Evolutionary conservation across 257 asterid species (phyloP).

Genomic region (Oldenlandia corymbosa): DNA sequence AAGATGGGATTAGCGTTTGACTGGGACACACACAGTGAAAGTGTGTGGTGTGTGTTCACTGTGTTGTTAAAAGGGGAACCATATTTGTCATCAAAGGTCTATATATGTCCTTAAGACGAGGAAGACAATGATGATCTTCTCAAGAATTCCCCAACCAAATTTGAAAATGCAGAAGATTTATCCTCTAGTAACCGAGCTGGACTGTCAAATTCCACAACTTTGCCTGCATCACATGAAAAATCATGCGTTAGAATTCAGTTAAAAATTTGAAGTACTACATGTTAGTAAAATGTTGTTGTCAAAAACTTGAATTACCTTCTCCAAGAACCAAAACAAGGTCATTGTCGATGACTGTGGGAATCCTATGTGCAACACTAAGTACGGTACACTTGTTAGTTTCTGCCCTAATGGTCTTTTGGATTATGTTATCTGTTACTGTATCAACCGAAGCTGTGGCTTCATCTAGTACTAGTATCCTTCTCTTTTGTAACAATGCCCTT

Average conservation of each 20-base stretch:
- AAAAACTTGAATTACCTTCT: constrained; percentile 40
- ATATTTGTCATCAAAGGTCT: too few species aligned
- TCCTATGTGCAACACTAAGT: constrained; percentile 79
- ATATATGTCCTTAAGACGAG: constrained; percentile 6
- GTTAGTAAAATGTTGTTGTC: too few species aligned
- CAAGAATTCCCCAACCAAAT: constrained; percentile 62
- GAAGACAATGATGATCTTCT: constrained; percentile 46
- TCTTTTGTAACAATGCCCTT: constrained; percentile 53
- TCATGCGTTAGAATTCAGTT: too few species aligned
- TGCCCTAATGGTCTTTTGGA: constrained; percentile 68
- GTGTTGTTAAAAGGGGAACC: too few species aligned
- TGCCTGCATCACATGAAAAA: constrained; percentile 43
- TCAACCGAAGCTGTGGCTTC: constrained; percentile 89
- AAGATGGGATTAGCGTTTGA: too few species aligned
- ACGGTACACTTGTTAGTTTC: constrained; percentile 69
- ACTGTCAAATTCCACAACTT: constrained; percentile 54
- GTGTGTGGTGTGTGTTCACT: too few species aligned
- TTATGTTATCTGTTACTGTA: constrained; percentile 56
- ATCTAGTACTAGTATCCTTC: constrained; percentile 60
- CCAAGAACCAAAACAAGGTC: constrained; percentile 75
- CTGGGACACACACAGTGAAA: too few species aligned
- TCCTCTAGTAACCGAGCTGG: constrained; percentile 51
- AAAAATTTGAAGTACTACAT: too few species aligned
- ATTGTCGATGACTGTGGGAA: constrained; percentile 78
- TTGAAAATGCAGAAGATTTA: constrained; percentile 54